phyloP scores from a whole-genome alignment of 441 rosid genomes.

The Erodium moschatum region DNA sequence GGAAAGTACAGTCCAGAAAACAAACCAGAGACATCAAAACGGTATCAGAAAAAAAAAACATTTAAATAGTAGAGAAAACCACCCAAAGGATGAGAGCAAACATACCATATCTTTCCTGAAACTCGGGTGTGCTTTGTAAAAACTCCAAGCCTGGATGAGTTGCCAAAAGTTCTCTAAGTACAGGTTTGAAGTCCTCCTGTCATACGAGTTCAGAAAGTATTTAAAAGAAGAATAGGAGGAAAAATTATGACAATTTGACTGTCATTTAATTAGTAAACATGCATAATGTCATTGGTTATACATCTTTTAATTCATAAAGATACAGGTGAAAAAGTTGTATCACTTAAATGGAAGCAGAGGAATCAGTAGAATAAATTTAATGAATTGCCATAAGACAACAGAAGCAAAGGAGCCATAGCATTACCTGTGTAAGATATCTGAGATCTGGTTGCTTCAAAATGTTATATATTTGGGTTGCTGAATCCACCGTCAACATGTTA shows the following conservation, averaged over 20 bases:
- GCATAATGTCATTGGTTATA: not conserved
- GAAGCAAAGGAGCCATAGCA: constrained; percentile 20
- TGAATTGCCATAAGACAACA: not conserved
- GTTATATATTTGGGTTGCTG: constrained; percentile 64
- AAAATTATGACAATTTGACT: not conserved
- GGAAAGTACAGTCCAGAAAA: not conserved
- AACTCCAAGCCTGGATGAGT: constrained; percentile 97
- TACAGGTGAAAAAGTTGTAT: not conserved
- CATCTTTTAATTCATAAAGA: not conserved
- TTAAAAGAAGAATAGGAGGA: constrained; percentile 10
- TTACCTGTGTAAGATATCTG: constrained; percentile 73
- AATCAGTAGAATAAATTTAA: not conserved
- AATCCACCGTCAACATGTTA: constrained; percentile 73
- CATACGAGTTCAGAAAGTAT: constrained; percentile 21
- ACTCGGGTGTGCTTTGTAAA: constrained; percentile 88
- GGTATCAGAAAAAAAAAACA: not conserved
- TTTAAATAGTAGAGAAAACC: not conserved
- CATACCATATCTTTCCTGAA: constrained; percentile 97
- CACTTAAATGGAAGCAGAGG: not conserved
- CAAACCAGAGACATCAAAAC: not conserved
- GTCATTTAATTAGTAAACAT: not conserved
- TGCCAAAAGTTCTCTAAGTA: constrained; percentile 75
- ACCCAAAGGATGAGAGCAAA: not conserved
- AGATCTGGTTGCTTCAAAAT: constrained; percentile 71
- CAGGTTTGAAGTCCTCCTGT: constrained; percentile 88